Conservation (phyloP, 352 stramenopile species). For the Pythium aristosporum region DNA sequence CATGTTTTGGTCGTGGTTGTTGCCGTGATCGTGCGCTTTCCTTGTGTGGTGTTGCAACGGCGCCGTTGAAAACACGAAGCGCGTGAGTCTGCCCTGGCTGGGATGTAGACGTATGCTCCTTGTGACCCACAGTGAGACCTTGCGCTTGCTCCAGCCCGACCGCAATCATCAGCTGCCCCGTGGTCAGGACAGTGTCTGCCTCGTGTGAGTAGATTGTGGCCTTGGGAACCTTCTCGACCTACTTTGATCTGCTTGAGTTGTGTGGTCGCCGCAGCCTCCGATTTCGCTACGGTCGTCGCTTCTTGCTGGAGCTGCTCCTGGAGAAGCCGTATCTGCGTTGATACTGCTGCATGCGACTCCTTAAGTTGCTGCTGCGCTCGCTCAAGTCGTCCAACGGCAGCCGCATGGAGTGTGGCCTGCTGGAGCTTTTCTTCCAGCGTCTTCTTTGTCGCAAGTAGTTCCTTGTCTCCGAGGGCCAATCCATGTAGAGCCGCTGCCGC, state of each 20-base stretch:
- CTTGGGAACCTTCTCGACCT: too few species aligned
- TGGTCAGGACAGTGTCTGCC: too few species aligned
- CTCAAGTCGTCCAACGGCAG: not conserved
- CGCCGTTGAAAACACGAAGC: too few species aligned
- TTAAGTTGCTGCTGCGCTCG: not conserved
- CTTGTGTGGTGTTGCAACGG: too few species aligned
- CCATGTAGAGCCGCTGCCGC: not conserved
- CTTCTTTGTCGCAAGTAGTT: not conserved
- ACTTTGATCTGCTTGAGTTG: not conserved
- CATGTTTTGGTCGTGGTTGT: too few species aligned
- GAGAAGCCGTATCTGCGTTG: not conserved
- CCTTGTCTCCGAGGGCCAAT: not conserved
- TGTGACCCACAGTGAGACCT: too few species aligned
- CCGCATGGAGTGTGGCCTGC: not conserved
- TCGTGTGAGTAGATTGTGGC: too few species aligned
- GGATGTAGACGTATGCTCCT: too few species aligned
- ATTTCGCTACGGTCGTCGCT: not conserved
- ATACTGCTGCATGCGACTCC: not conserved
- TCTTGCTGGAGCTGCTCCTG: not conserved
- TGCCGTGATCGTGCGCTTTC: too few species aligned
- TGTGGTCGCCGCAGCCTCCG: not conserved
- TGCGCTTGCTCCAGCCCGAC: too few species aligned
- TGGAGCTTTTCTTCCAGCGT: not conserved
- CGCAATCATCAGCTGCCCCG: too few species aligned
- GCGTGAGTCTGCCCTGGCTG: too few species aligned